Evolutionary conservation across 805 yeast species (phyloP).

Genomic region (Teunomyces lycoperdinae): DNA sequence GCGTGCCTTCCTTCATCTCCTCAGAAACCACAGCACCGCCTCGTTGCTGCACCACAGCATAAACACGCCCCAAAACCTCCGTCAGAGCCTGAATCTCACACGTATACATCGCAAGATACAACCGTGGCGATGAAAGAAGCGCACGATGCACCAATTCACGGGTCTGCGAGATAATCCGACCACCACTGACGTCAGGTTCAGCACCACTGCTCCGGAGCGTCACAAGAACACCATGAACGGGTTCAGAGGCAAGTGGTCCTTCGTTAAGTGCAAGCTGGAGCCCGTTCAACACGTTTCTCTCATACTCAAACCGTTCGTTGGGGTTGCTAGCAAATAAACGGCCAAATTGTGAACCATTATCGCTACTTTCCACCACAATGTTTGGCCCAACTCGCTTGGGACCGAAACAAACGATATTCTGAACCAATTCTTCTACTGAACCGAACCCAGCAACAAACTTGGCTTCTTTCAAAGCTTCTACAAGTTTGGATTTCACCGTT

Average conservation of each 20-base stretch:
- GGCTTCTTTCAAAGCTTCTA: not conserved
- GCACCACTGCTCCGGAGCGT: constrained; percentile 31
- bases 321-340: constrained; percentile 23
- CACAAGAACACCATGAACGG: constrained; percentile 76
- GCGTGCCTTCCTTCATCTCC: constrained; percentile 98
- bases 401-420: constrained; percentile 62
- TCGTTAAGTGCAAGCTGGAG: constrained; percentile 77
- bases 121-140: constrained; percentile 80
- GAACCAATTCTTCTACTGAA: constrained; percentile 21
- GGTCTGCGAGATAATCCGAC: constrained; percentile 70
- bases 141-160: constrained; percentile 73
- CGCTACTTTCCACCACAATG: constrained; percentile 56
- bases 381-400: constrained; percentile 77
- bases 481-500: no score
- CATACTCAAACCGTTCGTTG: constrained; percentile 34
- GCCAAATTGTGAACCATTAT: constrained; percentile 24
- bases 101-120: constrained; percentile 87
- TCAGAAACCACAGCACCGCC: constrained; percentile 84
- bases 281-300: constrained; percentile 71
- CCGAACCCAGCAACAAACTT: constrained; percentile 11
- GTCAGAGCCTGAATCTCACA: constrained; percentile 95
- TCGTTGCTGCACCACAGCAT: constrained; percentile 87
- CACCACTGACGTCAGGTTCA: constrained; percentile 37
- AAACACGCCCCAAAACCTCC: constrained; percentile 92
- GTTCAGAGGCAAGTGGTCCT: constrained; percentile 90